Evolutionary conservation across 2,329 filamentous ascomycete genomes (phyloP).

Genomic region (Cadophora luteo-olivacea): DNA sequence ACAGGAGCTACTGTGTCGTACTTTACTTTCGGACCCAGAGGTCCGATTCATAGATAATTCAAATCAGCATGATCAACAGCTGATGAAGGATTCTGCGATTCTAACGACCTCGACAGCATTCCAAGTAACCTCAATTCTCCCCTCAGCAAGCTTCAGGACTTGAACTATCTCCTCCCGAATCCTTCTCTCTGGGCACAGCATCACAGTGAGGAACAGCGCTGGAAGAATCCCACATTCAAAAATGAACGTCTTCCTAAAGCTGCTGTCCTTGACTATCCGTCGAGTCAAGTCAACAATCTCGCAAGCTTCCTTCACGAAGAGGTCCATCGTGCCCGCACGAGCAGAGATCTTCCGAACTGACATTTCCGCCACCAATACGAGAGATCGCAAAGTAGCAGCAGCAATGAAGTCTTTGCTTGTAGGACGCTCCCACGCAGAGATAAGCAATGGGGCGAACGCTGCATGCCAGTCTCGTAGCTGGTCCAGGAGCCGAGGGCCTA

Average conservation of each 20-base stretch:
- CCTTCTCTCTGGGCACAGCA: conserved; percentile 24
- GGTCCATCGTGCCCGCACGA: conserved; percentile 7
- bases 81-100: conserved; percentile 25
- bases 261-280: conserved; percentile 18
- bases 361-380: conserved; percentile 27
- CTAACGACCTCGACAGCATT: conserved; percentile 29
- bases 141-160: conserved; percentile 26
- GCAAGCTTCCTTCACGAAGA: conserved; percentile 19
- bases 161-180: conserved; percentile 33
- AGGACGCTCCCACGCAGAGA: conserved; percentile 10
- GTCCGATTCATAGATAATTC: no score
- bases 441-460: conserved; percentile 32
- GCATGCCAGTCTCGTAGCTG: conserved; percentile 30
- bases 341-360: conserved; percentile 25
- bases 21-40: no score
- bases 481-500: background rate
- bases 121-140: conserved; percentile 36
- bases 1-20: no score
- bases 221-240: conserved; percentile 37
- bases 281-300: conserved; percentile 32
- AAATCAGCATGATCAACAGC: no score
- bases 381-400: conserved; percentile 31
- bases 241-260: conserved; percentile 35
- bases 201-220: conserved; percentile 33
- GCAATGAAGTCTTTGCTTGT: conserved; percentile 27